Evolutionary conservation across 73 alveolate genomes (phyloP).

Genomic region (Effrenium voratum): DNA sequence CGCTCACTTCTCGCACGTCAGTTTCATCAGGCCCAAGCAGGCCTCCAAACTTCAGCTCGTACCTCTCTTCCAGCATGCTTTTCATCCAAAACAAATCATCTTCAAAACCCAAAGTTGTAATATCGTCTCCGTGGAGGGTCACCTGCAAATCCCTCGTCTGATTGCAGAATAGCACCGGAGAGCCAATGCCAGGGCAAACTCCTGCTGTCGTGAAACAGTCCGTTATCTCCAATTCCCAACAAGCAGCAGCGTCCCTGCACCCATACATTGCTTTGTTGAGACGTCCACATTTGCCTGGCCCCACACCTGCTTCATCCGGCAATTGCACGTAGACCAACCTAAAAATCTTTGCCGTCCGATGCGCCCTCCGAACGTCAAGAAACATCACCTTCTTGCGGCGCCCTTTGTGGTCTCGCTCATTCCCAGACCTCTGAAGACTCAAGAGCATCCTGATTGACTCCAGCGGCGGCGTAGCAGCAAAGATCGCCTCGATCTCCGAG

Average conservation of each 20-base stretch:
- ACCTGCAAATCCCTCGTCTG: neutral
- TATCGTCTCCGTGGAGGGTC: slow-evolving; percentile 31
- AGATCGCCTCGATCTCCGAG: neutral
- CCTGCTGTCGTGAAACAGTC: neutral
- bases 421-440: neutral
- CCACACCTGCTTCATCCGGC: neutral
- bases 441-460: neutral
- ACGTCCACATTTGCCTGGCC: neutral
- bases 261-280: slow-evolving; percentile 56
- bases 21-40: slow-evolving; percentile 10
- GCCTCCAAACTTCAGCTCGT: slow-evolving; percentile 42
- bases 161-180: slow-evolving; percentile 1
- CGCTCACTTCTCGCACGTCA: slow-evolving; percentile 14
- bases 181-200: neutral
- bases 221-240: slow-evolving; percentile 11
- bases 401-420: no score
- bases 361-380: slow-evolving; percentile 42
- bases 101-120: slow-evolving; percentile 11
- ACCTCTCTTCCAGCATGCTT: neutral
- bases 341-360: neutral
- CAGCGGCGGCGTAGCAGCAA: slow-evolving; percentile 66
- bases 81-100: neutral
- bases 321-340: no score
- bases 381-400: slow-evolving; percentile 15
- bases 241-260: slow-evolving; percentile 15